Evolutionary conservation across 2,329 filamentous ascomycete genomes (phyloP), one percentile per base, ranked within the genome.

Genomic region (Aspergillus sp.): DNA sequence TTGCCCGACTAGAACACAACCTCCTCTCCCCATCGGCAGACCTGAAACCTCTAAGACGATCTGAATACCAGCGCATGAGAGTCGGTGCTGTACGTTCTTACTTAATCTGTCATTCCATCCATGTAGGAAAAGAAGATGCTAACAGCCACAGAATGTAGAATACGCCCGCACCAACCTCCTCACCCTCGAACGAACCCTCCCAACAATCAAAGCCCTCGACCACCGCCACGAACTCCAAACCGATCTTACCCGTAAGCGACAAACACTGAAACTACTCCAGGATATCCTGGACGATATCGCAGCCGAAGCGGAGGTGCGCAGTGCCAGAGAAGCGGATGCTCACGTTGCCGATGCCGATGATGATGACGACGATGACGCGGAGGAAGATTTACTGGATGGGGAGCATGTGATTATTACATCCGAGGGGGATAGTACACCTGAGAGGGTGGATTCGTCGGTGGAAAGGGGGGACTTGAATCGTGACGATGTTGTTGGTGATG

Each of bases 1-100:
- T 73, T 33, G 57, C 63, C 11, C 66, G 70, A 28, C 61, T 72
- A 26, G 68, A 69, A 46, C 57, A 68, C 45, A 69, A 73, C 40
- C 57, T 73, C 32, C 64, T 72, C 40, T 67, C 68, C 5, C 56
- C 59, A 7, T 58, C 53, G 9, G 53, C 66, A 32, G 66, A 70
- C 34, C 52, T 69, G 13, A 64, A 60, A 46, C 53, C 61, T 9
- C 50, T 70, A 33, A 64, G 58, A 30, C 61, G 58, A 46, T 66
- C 69, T 28, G 64, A 69, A 37, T 67, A 67, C 43, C 68, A 72
- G 48, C 65, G 69, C 44, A 61, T 64, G 48, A 64, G 70, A 54
- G 62, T 70, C 29, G 56, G 57, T 30, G 65, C 66, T 52, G 67
- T 69, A 64, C 44, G 61, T 53, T 13, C 13, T 40, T n/a, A 11